Evolutionary conservation across 1,139 yeast genomes (phyloP).

Genomic region (Pichia sp.): DNA sequence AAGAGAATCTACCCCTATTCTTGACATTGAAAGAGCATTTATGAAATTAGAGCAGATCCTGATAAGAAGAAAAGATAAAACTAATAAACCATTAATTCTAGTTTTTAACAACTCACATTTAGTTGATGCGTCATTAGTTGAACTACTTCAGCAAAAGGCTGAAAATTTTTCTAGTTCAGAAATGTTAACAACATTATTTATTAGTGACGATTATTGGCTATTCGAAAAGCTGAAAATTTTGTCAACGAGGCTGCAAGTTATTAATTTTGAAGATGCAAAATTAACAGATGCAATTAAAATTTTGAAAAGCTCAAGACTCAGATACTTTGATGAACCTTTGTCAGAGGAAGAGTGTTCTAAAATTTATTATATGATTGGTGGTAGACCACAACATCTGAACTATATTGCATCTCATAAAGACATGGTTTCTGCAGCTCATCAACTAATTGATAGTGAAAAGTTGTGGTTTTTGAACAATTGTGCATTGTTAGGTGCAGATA

Average conservation of each 20-base stretch:
- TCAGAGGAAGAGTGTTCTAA: conserved; percentile 29
- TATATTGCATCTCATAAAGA: conserved; percentile 65
- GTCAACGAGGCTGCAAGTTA: conserved; percentile 69
- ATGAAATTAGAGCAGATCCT: conserved; percentile 72
- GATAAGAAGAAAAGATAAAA: conserved; percentile 36
- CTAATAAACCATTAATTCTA: conserved; percentile 53
- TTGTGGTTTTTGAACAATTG: conserved; percentile 84
- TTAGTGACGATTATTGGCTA: conserved; percentile 84
- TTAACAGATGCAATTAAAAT: conserved; percentile 53
- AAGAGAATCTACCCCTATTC: conserved; percentile 72
- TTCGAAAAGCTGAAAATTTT: conserved; percentile 68
- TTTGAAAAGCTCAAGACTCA: conserved; percentile 46
- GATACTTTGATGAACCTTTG: conserved; percentile 40
- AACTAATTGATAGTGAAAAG: conserved; percentile 69
- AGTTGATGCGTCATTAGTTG: conserved; percentile 69
- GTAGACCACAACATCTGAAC: conserved; percentile 76
- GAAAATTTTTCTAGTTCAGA: conserved; percentile 74
- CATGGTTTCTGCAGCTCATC: conserved; percentile 58
- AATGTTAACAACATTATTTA: conserved; percentile 66
- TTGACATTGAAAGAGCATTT: conserved; percentile 80
- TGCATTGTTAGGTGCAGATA: conserved; percentile 64
- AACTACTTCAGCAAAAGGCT: conserved; percentile 75
- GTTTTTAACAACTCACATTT: conserved; percentile 72
- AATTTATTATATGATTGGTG: conserved; percentile 70
- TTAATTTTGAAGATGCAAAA: conserved; percentile 62